Percentiles rank a stretch among this genome's conserved stretches.
These are phyloP conservation scores for Acanthamoeba polyphaga DNA, from an alignment of 208 protist genomes.

Conservation along the genomic window DNA sequence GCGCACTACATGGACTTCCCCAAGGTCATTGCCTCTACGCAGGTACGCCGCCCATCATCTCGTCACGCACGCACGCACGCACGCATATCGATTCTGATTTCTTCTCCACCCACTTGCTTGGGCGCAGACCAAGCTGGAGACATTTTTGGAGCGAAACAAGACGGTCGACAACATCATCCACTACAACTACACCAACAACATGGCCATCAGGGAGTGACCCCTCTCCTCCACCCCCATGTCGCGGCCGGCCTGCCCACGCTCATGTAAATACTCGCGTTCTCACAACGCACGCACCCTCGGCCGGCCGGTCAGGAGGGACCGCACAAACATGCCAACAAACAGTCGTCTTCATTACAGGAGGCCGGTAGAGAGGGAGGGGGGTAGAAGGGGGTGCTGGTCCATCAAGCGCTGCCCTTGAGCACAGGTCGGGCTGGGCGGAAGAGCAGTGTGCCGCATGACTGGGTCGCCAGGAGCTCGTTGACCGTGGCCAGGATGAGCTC, in stretches of 20 bases:
- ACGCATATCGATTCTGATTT: not conserved
- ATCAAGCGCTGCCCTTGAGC: not conserved
- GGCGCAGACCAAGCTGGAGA: not conserved
- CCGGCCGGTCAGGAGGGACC: too few species aligned
- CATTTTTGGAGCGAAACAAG: constrained; percentile 6
- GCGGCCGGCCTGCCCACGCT: not conserved
- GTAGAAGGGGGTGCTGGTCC: not conserved
- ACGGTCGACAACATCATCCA: not conserved
- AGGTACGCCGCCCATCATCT: not conserved
- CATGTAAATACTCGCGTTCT: constrained; percentile 23
- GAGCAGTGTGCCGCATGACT: not conserved
- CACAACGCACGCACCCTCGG: too few species aligned
- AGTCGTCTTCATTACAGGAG: not conserved
- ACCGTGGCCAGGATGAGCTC: not conserved
- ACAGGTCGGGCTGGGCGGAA: not conserved
- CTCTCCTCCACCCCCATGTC: not conserved
- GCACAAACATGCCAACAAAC: not conserved
- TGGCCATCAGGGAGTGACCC: constrained; percentile 1
- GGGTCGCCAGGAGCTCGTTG: not conserved
- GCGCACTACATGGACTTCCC: constrained; percentile 71
- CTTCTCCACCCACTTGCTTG: not conserved
- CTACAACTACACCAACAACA: constrained; percentile 53
- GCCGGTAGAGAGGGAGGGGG: not conserved
- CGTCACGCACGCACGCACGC: not conserved
- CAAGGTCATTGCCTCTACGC: constrained; percentile 34